Base-by-base conservation (phyloP, 1,284 basidiomycete genomes). In the Phellopilus nigrolimitatus region DNA sequence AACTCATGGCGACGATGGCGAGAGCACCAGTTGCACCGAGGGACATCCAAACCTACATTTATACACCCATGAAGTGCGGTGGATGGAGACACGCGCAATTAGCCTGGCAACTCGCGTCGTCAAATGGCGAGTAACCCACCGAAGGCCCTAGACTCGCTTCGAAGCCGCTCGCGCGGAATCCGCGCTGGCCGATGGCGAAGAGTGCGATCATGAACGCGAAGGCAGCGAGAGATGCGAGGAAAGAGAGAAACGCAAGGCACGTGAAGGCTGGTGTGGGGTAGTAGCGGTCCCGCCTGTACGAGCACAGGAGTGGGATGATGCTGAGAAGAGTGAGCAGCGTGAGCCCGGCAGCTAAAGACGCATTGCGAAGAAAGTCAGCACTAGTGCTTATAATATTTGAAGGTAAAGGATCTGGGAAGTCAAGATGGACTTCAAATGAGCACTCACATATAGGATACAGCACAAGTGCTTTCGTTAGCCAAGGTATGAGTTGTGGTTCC, bases 371-470 rank as follows among this genome's bases (percentile, higher is more conserved):
- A 24, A 19, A 13, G 31, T 33, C 31, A 36, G 33, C 28, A 43
- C 22, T 22, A n/a, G 21, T 30, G 40, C 19, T 15, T 33, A 25
- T n/a, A 47, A 41, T 15, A 15, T 19, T 34, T 17, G 30, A 24
- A 51, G 8, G 44, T 43, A 28, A 53, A 24, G 24, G 22, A 40
- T 15, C 40, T 33, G 30, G 15, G 17, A 21, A 25, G 37, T 8
- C n/a, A 39, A 30, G 28, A 30, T 30, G 28, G 28, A 30, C 28
- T 6, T 30, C 28, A 30, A 30, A 17, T 8, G 8, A 42, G 19
- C 1, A 56, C 66, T 33, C 36, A 68, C 66, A 58, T 10, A 64
- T 53, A 13, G 66, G 66, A 50, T 58, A 64, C 9, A 68, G 47
- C 3, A 66, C 49, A 3, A 67, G 51, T 1, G 58, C 54, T 41